A percentile compares a stretch with the other conserved stretches of the same genome.
Conservation (phyloP, 1,139 yeast genomes). For the Taphrina pruni region DNA sequence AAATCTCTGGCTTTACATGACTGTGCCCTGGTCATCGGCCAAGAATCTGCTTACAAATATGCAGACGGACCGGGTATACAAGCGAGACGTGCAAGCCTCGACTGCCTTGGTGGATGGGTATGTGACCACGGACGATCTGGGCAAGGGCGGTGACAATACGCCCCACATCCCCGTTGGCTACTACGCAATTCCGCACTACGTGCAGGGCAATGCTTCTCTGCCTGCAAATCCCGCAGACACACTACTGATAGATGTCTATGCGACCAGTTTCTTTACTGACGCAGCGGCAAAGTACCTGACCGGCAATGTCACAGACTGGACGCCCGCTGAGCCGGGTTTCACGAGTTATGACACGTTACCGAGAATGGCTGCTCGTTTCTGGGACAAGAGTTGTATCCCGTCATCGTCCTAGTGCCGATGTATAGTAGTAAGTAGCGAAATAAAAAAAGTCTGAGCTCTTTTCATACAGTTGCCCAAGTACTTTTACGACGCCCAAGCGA, state of each 20-base stretch:
- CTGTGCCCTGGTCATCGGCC: slow-evolving; percentile 62
- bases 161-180: slow-evolving; percentile 67
- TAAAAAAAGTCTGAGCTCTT: too few relatives aligned
- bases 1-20: slow-evolving; percentile 71
- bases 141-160: slow-evolving; percentile 87
- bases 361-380: slow-evolving; percentile 10
- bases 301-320: slow-evolving; percentile 23
- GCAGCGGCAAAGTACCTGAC: slow-evolving; percentile 13
- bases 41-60: slow-evolving; percentile 44
- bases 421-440: neutral
- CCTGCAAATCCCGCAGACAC: slow-evolving; percentile 6
- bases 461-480: too few relatives aligned
- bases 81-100: slow-evolving; percentile 11
- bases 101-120: slow-evolving; percentile 62
- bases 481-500: too few relatives aligned
- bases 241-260: slow-evolving; percentile 21
- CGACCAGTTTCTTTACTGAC: slow-evolving; percentile 20
- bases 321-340: slow-evolving; percentile 7
- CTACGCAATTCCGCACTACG: slow-evolving; percentile 67
- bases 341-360: slow-evolving; percentile 17
- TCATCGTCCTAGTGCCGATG: neutral
- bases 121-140: slow-evolving; percentile 81
- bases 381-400: slow-evolving; percentile 19
- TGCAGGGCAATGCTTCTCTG: slow-evolving; percentile 18
- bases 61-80: slow-evolving; percentile 26